Conservation (phyloP, 192 early-diverging fungal genomes). For the Obelidium mucronatum region DNA sequence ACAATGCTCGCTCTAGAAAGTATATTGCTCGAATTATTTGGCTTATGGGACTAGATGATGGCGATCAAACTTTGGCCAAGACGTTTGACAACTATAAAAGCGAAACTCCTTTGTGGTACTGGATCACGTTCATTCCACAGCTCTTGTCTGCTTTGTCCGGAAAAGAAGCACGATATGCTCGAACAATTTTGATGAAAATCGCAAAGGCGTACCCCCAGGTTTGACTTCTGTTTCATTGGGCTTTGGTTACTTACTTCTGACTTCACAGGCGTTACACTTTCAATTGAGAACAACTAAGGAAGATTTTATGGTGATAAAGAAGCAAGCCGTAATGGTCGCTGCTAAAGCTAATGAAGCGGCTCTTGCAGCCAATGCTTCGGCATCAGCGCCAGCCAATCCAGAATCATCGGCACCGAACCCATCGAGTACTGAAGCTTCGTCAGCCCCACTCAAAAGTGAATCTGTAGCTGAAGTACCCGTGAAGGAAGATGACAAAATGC, state of each 20-base stretch:
- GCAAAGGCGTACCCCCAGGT: slow-evolving; percentile 94
- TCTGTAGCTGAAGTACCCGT: slow-evolving; percentile 15
- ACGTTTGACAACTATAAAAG: slow-evolving; percentile 90
- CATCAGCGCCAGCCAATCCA: background rate
- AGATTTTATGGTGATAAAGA: slow-evolving; percentile 77
- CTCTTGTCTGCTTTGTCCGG: slow-evolving; percentile 79
- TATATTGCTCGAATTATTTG: slow-evolving; percentile 93
- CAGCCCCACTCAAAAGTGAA: slow-evolving; percentile 8
- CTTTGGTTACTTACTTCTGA: slow-evolving; percentile 24
- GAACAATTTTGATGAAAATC: slow-evolving; percentile 87
- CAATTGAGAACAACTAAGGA: slow-evolving; percentile 92
- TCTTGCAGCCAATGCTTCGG: background rate
- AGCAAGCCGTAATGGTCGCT: slow-evolving; percentile 34
- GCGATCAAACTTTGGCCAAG: slow-evolving; percentile 72
- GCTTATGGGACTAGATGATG: slow-evolving; percentile 86
- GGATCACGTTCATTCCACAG: slow-evolving; percentile 99
- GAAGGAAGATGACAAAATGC: slow-evolving; percentile 29
- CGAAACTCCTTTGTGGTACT: slow-evolving; percentile 95
- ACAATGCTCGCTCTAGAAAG: slow-evolving; percentile 85
- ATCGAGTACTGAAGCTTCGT: too few relatives aligned
- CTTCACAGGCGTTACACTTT: slow-evolving; percentile 87
- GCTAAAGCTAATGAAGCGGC: slow-evolving; percentile 23
- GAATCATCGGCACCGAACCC: background rate
- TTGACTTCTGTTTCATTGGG: slow-evolving; percentile 22
- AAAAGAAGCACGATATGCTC: slow-evolving; percentile 79